A percentile compares a stretch with the other conserved stretches of the same genome.
Conservation (phyloP, 1,284 basidiomycete genomes). For the Gomphus bonarii region DNA sequence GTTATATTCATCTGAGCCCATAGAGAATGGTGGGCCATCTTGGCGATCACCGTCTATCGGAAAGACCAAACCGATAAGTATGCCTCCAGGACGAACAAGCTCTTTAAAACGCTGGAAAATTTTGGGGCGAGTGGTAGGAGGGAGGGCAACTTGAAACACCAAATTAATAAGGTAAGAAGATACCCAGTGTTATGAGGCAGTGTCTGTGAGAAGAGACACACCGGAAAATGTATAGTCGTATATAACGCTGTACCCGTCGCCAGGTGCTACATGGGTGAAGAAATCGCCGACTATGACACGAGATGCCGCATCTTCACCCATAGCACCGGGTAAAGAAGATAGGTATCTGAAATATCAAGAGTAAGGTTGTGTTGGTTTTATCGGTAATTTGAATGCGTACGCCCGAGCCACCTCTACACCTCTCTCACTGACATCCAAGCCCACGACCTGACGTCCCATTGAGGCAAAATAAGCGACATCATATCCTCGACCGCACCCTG, state of each 20-base stretch:
- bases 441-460: background rate
- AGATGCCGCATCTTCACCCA: background rate
- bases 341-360: background rate
- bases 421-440: constrained; percentile 1
- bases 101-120: constrained; percentile 1
- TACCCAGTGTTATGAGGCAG: background rate
- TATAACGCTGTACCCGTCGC: background rate
- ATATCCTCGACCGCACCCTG: background rate
- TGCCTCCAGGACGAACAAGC: background rate
- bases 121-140: background rate
- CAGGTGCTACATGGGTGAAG: background rate
- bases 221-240: background rate
- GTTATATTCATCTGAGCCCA: background rate
- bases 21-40: background rate
- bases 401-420: background rate
- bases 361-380: background rate
- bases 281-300: background rate
- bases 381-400: background rate
- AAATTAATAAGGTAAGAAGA: background rate
- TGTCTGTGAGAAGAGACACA: background rate
- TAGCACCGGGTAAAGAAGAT: background rate
- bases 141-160: background rate
- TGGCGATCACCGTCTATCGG: background rate
- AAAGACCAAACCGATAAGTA: background rate
- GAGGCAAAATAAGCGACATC: constrained; percentile 1